Conservation (phyloP, 768 basidiomycete species). For the Termitomyces sp. region DNA sequence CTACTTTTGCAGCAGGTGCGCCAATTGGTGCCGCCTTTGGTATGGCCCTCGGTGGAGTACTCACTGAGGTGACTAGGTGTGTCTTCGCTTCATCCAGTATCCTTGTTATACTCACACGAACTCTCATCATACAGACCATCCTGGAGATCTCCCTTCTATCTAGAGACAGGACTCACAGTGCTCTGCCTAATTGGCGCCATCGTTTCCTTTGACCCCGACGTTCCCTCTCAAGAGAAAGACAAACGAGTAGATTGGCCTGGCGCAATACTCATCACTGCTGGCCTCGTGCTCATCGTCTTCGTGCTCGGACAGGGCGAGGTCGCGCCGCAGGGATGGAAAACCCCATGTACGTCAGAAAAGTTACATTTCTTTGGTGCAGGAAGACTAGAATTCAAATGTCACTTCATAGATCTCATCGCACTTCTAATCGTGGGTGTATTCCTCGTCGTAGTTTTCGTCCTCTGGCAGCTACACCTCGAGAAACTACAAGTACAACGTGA, state of each 20-base stretch:
- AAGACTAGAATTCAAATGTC: not conserved
- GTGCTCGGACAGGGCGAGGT: constrained; percentile 59
- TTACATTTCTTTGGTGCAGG: not conserved
- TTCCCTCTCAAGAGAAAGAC: constrained; percentile 32
- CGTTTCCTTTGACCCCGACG: constrained; percentile 59
- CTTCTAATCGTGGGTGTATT: constrained; percentile 56
- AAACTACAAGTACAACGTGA: constrained; percentile 7
- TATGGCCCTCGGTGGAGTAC: constrained; percentile 60
- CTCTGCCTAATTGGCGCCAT: constrained; percentile 47
- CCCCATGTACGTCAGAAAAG: constrained; percentile 19
- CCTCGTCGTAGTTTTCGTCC: constrained; percentile 45
- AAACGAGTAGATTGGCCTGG: constrained; percentile 71
- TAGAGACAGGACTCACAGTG: constrained; percentile 51
- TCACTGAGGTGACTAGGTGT: constrained; percentile 50
- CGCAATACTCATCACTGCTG: constrained; percentile 53
- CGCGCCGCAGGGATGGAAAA: constrained; percentile 54
- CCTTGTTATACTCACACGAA: not conserved
- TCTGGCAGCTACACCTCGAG: constrained; percentile 61
- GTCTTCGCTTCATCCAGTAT: constrained; percentile 6
- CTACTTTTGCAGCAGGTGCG: constrained; percentile 80
- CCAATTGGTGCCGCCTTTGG: constrained; percentile 78
- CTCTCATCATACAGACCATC: constrained; percentile 25
- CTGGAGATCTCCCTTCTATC: constrained; percentile 64
- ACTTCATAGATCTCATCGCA: constrained; percentile 53
- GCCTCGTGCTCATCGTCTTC: constrained; percentile 64